Evolutionary conservation across 2,329 filamentous ascomycete genomes (phyloP), one percentile per base, ranked within the genome.

Genomic region (Gremmenia infestans): DNA sequence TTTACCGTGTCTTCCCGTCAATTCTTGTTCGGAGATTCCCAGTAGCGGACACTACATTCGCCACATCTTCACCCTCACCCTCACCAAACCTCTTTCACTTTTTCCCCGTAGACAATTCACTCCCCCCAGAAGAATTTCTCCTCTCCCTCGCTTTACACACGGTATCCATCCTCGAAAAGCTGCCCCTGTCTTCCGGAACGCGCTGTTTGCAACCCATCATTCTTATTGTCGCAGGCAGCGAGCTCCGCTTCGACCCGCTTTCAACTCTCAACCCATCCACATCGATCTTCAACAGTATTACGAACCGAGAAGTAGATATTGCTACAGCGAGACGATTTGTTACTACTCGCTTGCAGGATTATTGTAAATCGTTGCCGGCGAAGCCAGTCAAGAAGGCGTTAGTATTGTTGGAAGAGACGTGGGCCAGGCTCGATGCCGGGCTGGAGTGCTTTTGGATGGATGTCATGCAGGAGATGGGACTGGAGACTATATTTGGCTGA

Each of bases 121-220:
- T 62, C 42, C 48, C 58, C 35, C 61, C 63, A 8, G 55, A 60
- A 2, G 65, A 66, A 4, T 68, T 67, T 47, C 58, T 67, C 25
- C 57, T 66, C 35, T 64, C 63, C 17, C 61, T 68, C 5, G 64
- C 66, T 1, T 53, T 68, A 1, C 65, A 68, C 42, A 60, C 61
- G 6, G 52, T 65, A 12, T 67, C 63, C 3, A 52, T 68, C 7
- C 64, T 68, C 12, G 61, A 64, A 48, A 61, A 61, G 17, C 55
- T 67, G 3, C 65, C 66, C 1, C 19, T 57, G 0, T 61, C 56
- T 25, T 65, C 63, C 1, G 66, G 65, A 9, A 68, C 66, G 1
- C 61, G 65, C 7, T 68, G 66, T 54, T 57, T 68, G 1, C 65
- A 67, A 48, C 66, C 66, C 7, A 64, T 68, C 45, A 52, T 67